Evolutionary conservation across 768 basidiomycete genomes (phyloP), one percentile per base, ranked within the genome.

Genomic region (Podaxis sp.): DNA sequence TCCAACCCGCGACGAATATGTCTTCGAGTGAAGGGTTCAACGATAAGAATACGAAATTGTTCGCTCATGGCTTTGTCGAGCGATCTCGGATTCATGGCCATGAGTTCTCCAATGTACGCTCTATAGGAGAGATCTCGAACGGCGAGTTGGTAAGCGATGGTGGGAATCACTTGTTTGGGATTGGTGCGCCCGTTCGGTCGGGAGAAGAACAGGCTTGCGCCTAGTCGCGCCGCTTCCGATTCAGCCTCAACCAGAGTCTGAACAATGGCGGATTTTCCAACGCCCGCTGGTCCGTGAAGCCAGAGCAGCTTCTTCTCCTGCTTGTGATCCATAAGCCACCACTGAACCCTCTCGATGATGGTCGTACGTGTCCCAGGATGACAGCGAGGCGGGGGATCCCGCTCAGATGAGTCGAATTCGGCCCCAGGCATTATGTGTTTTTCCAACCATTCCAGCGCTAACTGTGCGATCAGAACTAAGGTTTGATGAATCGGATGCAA

Each of bases 231-330:
- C 4, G 40, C 58, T 19, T 62, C 46, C 11, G 40, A 52, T 4
- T 28, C 15, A 3, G 36, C n/a, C 46, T 75, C 68, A 11, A 74
- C 71, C 1, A 76, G 63, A 0, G 74, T 73, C 51, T 76, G 76
- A 13, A 68, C 68, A 4, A 78, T 62, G 3, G 72, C 68, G 0
- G 73, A 66, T 54, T 73, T 73, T 1, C 74, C 74, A 0, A 68
- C 63, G 2, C 74, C 72, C 19, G 70, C 72, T 1, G 69, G 66
- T 0, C 73, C 72, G 19, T 61, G 51, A 0, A 73, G 57, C 70
- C 69, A 71, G 4, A 69, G 36, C 13, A 68, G 33, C 3, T 44
- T 61, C 12, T 57, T 42, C n/a, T 52, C 39, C 36, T 30, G n/a
- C 15, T 57, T 24, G 6, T 15, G 22, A 39, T 57, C 38, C 9